Conservation (phyloP, 345 rosid species). For the Euclidium syriacum region DNA sequence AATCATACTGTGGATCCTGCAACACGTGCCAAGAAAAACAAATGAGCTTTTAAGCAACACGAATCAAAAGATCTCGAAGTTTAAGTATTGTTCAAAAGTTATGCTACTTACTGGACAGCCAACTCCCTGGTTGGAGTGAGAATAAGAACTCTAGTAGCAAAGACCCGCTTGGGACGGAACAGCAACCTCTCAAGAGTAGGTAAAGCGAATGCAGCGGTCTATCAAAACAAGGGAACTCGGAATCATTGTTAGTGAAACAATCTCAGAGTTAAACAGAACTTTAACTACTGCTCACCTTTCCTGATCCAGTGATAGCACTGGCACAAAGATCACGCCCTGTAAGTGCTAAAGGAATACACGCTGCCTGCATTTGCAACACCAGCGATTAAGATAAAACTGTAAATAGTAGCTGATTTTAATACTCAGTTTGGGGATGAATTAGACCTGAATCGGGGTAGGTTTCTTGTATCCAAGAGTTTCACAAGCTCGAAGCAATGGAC, state of each 20-base stretch:
- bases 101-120: slow-evolving; percentile 77
- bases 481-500: slow-evolving; percentile 88
- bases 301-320: slow-evolving; percentile 97
- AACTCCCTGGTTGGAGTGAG: slow-evolving; percentile 93
- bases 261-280: neutral
- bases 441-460: slow-evolving; percentile 96
- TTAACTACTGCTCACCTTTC: slow-evolving; percentile 52
- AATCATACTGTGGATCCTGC: slow-evolving; percentile 93
- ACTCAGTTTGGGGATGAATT: neutral
- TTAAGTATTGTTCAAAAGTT: neutral
- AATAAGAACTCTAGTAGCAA: slow-evolving; percentile 83
- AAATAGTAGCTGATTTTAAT: neutral
- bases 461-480: slow-evolving; percentile 82
- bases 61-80: neutral
- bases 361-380: slow-evolving; percentile 52
- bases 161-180: slow-evolving; percentile 78
- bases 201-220: slow-evolving; percentile 94
- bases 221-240: slow-evolving; percentile 13
- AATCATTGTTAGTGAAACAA: neutral
- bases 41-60: neutral
- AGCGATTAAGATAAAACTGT: neutral
- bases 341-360: slow-evolving; percentile 82
- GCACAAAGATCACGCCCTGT: slow-evolving; percentile 96
- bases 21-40: slow-evolving; percentile 3
- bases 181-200: slow-evolving; percentile 90